A percentile compares a stretch with the other conserved stretches of the same genome.
Evolutionary conservation across 139 green algal species (phyloP).

Genomic region (Closterium sp.): DNA sequence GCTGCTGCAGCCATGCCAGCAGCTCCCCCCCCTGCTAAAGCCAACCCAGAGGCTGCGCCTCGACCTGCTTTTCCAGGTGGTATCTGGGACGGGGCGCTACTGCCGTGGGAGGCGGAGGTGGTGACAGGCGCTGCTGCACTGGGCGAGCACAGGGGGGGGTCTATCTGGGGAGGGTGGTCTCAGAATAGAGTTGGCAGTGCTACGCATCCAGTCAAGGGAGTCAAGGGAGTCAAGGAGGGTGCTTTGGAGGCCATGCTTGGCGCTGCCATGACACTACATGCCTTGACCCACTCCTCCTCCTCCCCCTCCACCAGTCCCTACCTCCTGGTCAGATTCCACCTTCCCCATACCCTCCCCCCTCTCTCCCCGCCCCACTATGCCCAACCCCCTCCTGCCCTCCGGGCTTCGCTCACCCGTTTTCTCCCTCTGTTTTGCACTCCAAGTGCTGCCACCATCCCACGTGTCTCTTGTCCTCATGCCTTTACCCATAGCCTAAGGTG

Average conservation of each 20-base stretch:
- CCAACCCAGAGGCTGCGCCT: background rate
- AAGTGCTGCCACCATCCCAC: too few relatives aligned
- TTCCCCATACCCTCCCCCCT: background rate
- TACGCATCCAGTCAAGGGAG: background rate
- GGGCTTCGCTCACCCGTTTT: too few relatives aligned
- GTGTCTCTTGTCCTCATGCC: too few relatives aligned
- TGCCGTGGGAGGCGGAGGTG: background rate
- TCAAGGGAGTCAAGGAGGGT: background rate
- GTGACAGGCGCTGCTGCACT: background rate
- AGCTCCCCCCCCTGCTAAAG: background rate
- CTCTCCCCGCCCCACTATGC: slow-evolving; percentile 53
- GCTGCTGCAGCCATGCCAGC: background rate
- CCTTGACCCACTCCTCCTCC: background rate
- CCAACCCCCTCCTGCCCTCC: too few relatives aligned
- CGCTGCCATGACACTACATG: background rate
- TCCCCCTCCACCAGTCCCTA: background rate
- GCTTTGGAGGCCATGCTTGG: background rate
- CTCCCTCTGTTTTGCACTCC: too few relatives aligned
- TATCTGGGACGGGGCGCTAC: background rate
- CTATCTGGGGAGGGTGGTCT: background rate
- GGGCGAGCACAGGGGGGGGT: too few relatives aligned
- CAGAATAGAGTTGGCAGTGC: background rate
- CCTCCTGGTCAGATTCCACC: background rate
- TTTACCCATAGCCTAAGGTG: too few relatives aligned
- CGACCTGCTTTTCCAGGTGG: background rate